A percentile compares a stretch with the other conserved stretches of the same genome.
phyloP scores from a whole-genome alignment of 2,329 filamentous ascomycete species.

The Davidsoniella australis region DNA sequence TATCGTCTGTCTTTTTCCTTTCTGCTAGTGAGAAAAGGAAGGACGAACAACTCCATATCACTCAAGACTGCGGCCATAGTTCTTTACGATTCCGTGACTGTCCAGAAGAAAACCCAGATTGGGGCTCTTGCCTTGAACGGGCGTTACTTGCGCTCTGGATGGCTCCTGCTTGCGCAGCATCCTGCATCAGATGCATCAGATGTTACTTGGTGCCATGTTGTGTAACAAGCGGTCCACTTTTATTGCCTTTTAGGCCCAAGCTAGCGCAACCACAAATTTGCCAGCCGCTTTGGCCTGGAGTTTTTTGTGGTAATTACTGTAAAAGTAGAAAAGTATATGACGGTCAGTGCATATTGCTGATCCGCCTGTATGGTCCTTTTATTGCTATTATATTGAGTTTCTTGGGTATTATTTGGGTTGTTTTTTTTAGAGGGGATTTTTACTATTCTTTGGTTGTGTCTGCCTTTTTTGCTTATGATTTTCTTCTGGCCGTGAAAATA shows the following conservation, averaged over 20 bases:
- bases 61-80: no score
- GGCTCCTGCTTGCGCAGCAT: background rate
- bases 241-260: slow-evolving; percentile 3
- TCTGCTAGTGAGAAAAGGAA: no score
- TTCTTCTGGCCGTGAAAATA: background rate
- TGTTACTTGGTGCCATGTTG: slow-evolving; percentile 7
- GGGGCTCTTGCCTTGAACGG: background rate
- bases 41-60: no score
- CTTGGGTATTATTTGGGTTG: background rate
- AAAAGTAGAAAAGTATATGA: no score
- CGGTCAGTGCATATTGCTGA: no score
- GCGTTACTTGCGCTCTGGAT: background rate
- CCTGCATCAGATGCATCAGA: slow-evolving; percentile 1
- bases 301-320: no score
- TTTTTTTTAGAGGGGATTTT: background rate
- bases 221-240: slow-evolving; percentile 6
- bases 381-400: no score
- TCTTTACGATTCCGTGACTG: no score
- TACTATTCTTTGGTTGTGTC: background rate
- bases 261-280: slow-evolving; percentile 4
- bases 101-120: background rate
- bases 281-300: background rate
- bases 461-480: background rate
- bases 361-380: no score
- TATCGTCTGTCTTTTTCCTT: no score